A percentile compares a stretch with the other conserved stretches of the same genome.
Evolutionary conservation across 78 protist genomes (phyloP).

Genomic region (Mastigamoeba balamuthi): DNA sequence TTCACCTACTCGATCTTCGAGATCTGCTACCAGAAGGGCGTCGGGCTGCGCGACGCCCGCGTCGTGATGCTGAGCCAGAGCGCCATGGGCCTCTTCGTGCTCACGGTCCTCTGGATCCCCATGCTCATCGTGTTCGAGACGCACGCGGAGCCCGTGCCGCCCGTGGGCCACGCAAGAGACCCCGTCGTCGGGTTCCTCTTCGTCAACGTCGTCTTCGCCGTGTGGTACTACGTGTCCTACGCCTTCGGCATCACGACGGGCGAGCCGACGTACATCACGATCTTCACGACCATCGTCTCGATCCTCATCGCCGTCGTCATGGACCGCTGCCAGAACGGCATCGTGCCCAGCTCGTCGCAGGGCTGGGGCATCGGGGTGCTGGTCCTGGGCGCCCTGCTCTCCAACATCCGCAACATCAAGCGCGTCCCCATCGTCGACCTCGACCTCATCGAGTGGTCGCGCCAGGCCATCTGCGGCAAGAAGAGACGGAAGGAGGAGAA

Average conservation of each 20-base stretch:
- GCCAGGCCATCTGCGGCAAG: too few relatives aligned
- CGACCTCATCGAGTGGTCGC: too few relatives aligned
- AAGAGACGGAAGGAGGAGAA: too few relatives aligned
- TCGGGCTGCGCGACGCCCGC: neutral
- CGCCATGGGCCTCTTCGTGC: neutral
- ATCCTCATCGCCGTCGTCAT: neutral
- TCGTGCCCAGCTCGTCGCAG: neutral
- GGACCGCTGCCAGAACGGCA: neutral
- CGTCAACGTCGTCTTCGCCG: neutral
- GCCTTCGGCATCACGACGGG: neutral
- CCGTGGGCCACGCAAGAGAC: neutral
- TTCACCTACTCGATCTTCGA: neutral
- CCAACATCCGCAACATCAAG: neutral
- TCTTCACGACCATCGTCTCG: neutral
- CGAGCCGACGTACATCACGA: neutral
- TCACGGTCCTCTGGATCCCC: neutral
- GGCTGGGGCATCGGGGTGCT: neutral
- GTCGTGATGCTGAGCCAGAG: neutral
- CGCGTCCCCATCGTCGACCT: neutral
- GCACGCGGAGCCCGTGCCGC: neutral
- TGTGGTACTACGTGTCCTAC: neutral
- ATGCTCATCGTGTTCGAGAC: neutral
- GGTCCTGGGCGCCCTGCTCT: neutral
- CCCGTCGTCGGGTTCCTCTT: neutral
- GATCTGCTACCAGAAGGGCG: neutral